Percentiles rank a stretch among this genome's conserved stretches.
These are phyloP conservation scores for Xylaria cubensis DNA, from an alignment of 495 filamentous ascomycete genomes.

Conservation along the genomic window DNA sequence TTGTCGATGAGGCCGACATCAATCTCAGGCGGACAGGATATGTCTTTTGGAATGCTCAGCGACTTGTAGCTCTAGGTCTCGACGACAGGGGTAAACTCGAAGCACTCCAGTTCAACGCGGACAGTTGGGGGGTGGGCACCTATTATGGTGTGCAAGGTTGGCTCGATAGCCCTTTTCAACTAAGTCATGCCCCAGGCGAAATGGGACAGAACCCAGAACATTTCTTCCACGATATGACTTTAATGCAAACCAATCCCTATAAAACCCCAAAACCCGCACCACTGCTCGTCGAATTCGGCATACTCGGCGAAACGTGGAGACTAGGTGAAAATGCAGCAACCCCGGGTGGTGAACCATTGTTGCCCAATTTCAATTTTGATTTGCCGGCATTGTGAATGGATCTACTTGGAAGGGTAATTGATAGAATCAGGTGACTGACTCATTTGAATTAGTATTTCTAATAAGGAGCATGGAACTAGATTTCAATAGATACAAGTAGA, in stretches of 20 bases:
- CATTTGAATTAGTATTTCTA: too few species aligned
- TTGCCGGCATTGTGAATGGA: background rate
- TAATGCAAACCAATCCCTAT: background rate
- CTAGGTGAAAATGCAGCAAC: background rate
- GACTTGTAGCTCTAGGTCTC: background rate
- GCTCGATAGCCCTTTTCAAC: background rate
- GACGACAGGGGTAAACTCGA: background rate
- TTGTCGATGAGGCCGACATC: background rate
- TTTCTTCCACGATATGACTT: background rate
- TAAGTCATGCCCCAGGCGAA: background rate
- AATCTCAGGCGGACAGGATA: background rate
- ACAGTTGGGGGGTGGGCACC: background rate
- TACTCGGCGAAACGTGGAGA: background rate
- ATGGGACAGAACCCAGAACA: background rate
- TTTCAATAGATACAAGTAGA: background rate
- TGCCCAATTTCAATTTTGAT: background rate
- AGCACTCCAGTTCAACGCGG: background rate
- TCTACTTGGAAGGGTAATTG: background rate
- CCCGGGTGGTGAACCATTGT: background rate
- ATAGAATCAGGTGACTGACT: background rate
- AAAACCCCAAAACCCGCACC: background rate
- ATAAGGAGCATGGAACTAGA: background rate
- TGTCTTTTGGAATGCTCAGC: conserved; percentile 8
- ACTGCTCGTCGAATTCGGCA: background rate
- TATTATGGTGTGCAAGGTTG: background rate